These are phyloP conservation scores for Phtheirospermum japonicum DNA, from an alignment of 257 asterid genomes.

Conservation along the genomic window DNA sequence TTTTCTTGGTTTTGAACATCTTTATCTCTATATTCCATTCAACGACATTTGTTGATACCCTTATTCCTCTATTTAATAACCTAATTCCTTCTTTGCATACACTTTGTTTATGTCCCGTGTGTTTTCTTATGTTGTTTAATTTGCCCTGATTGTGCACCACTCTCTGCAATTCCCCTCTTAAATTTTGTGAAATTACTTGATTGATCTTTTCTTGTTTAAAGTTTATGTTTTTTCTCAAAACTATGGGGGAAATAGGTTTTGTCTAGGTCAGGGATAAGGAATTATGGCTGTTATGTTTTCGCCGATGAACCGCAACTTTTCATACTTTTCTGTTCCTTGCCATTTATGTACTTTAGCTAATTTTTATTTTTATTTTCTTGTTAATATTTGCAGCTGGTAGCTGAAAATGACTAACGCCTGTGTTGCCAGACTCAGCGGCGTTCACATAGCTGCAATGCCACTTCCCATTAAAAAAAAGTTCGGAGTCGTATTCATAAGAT, in stretches of 20 bases:
- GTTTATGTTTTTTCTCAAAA: conserved; percentile 15
- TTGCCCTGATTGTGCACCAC: not conserved
- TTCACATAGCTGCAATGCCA: conserved; percentile 51
- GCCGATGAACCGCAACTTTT: not conserved
- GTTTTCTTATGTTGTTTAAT: not conserved
- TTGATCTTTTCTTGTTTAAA: not conserved
- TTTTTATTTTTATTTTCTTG: not conserved
- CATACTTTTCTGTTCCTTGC: not conserved
- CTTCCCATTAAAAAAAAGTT: conserved; percentile 44
- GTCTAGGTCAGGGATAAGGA: conserved; percentile 9
- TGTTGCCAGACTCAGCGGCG: conserved; percentile 47
- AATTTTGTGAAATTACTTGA: conserved; percentile 1
- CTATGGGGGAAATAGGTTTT: not conserved
- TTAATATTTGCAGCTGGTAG: conserved; percentile 21
- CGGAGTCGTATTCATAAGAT: conserved; percentile 38
- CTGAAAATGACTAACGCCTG: conserved; percentile 59
- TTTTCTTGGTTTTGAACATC: conserved; percentile 5
- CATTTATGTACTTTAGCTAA: not conserved
- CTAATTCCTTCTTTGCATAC: not conserved
- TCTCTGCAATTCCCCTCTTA: conserved; percentile 1
- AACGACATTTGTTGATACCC: not conserved
- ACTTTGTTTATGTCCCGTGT: not conserved
- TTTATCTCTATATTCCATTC: not conserved
- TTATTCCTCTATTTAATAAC: not conserved
- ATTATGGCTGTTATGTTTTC: not conserved